Evolutionary conservation across 495 filamentous ascomycete genomes (phyloP), one percentile per base, ranked within the genome.

Genomic region (Lindgomyces ingoldianus): DNA sequence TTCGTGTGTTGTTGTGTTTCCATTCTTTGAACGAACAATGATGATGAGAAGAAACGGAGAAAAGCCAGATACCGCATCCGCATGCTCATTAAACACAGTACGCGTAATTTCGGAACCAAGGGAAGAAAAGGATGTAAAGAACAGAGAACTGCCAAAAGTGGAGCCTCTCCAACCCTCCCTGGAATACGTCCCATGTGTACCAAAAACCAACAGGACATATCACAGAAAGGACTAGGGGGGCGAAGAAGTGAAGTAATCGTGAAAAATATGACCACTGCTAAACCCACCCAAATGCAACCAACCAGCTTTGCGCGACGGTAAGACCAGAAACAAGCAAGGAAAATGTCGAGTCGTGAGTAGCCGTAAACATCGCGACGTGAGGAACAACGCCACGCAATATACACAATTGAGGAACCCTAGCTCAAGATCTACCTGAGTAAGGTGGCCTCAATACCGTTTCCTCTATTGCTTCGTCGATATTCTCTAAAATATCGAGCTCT

Each of bases 401-500:
- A 51, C 50, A 70, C 67, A 70, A 51, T 18, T 29, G 49, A 45
- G 51, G 56, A 21, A 14, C 18, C 45, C 45, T 25, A 29, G 25
- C 56, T 61, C 62, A 48, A 39, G 47, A 61, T 58, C 56, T 36
- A 62, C 57, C 53, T 45, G 57, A 65, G 44, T 24, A 48, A 24
- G 25, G 55, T 44, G 33, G 33, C 27, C 26, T 52, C 52, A 39
- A 6, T 51, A 19, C 18, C 27, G 24, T 39, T 44, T 54, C 29
- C 33, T 21, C 65, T 44, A n/a, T 52, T 21, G 16, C 26, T 54
- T 64, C 65, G 25, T 53, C 25, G 45, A 54, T 33, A 33, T 41
- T 47, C 49, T 57, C 44, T 53, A 85, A 67, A 81, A 83, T 72
- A 88, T 78, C 50, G 86, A 81, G 74, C 84, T 89, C 81, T 91